A percentile compares a stretch with the other conserved stretches of the same genome.
Conservation (phyloP, 306 rosid genomes). For the Lathyrus tuberosus region DNA sequence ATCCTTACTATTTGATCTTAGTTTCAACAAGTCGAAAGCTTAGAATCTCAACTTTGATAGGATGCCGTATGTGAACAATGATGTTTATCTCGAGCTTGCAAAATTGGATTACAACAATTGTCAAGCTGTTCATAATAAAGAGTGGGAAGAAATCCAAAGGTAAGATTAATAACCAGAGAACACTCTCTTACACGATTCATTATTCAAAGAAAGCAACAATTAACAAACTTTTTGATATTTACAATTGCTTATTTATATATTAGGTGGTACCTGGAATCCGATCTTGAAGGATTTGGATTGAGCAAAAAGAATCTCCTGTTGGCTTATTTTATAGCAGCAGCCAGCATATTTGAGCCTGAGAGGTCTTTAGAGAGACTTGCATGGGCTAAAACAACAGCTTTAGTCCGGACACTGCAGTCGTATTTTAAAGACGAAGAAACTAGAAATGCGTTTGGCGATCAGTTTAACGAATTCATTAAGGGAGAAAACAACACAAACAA, state of each 20-base stretch:
- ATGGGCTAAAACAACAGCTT: constrained; percentile 67
- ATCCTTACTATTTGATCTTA: neutral
- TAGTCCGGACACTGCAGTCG: constrained; percentile 49
- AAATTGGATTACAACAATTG: constrained; percentile 76
- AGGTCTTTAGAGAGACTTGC: constrained; percentile 67
- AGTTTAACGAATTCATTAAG: constrained; percentile 38
- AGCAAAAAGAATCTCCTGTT: constrained; percentile 51
- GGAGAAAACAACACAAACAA: constrained; percentile 28
- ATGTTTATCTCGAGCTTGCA: constrained; percentile 72
- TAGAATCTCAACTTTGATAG: constrained; percentile 41
- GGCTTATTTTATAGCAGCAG: constrained; percentile 67
- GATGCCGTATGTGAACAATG: constrained; percentile 73
- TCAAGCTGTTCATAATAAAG: constrained; percentile 62
- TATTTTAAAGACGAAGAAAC: constrained; percentile 39
- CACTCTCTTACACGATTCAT: neutral
- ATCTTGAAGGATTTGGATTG: constrained; percentile 60
- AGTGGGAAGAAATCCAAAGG: constrained; percentile 74
- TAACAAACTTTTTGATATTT: neutral
- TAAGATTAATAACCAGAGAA: constrained; percentile 23
- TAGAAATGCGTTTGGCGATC: constrained; percentile 48
- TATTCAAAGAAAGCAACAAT: neutral
- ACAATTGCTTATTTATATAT: neutral
- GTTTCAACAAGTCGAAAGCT: neutral
- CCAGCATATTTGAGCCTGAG: constrained; percentile 73
- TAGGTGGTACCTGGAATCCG: constrained; percentile 75